Conservation (phyloP, 305 asterid genomes). For the Petunia hybrid region DNA sequence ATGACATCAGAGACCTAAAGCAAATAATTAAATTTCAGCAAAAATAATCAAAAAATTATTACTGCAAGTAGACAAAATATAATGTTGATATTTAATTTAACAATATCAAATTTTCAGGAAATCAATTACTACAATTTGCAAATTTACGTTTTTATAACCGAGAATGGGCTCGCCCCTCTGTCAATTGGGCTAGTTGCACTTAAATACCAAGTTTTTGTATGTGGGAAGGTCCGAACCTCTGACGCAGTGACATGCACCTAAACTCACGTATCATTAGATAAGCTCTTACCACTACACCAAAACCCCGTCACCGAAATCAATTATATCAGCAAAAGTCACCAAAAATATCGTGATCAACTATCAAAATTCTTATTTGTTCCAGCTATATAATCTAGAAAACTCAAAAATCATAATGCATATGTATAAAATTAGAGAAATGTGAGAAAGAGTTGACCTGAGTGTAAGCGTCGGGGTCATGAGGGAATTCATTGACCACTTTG, state of each 20-base stretch:
- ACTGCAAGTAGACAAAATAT: background rate
- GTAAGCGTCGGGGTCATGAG: slow-evolving; percentile 78
- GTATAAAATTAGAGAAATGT: background rate
- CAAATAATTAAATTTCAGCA: background rate
- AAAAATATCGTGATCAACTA: background rate
- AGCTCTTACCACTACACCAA: no score
- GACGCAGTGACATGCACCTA: no score
- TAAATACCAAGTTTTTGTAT: no score
- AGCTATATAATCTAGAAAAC: background rate
- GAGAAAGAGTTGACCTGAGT: slow-evolving; percentile 62
- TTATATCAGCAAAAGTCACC: background rate
- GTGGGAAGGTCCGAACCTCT: no score
- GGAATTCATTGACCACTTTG: slow-evolving; percentile 70
- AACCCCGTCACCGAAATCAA: no score
- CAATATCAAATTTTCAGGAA: background rate
- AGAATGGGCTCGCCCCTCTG: no score
- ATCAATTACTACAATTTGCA: background rate
- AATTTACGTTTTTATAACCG: no score
- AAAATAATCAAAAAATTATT: background rate
- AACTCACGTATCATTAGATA: no score
- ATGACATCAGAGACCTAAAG: background rate
- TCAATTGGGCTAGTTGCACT: no score
- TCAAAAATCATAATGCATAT: background rate
- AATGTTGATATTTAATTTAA: background rate
- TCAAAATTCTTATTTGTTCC: background rate